Evolutionary conservation across 257 asterid genomes (phyloP), one percentile per base, ranked within the genome.

Genomic region (Agastache rugosa): DNA sequence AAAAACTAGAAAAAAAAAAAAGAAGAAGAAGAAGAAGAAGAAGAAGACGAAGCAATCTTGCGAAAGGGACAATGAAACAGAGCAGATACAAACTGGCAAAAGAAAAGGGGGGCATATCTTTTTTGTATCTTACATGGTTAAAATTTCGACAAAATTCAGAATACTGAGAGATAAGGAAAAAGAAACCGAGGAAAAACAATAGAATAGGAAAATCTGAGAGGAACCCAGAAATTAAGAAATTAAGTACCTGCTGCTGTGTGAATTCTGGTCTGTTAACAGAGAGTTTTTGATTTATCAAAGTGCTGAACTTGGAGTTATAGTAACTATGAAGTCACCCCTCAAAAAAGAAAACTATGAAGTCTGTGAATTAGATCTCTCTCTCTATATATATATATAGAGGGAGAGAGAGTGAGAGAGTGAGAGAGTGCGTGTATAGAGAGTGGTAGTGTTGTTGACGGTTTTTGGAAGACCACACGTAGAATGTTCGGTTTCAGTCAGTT

Each of bases 401-500:
- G 55, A 48, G 8, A 48, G 17, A 45, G 51, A 12, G 14, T 5
- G 1, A 16, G 8, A 8, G 4, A 48, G 55, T 8, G 7, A 6
- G 12, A 6, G 65, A 20, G 59, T 5, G 27, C 5, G 58, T 2
- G 58, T 51, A 8, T 3, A n/a, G 3, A 45, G 67, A 41, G n/a
- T 61, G 42, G 45, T 3, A 59, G 19, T 58, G 63, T 16, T 8
- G 47, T 61, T 61, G 47, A 31, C 67, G 23, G 50, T 15, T 17
- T n/a, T 11, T 59, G 73, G 62, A 64, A 45, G 75, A 56, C 75
- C 75, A 78, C 76, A 29, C 79, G 10, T 3, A 60, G 69, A 72
- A 58, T 47, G 25, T 58, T 63, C 17, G 37, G 16, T 5, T 25
- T 25, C 63, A 14, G 63, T 55, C 61, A 22, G n/a, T 15, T 20